A percentile compares a stretch with the other conserved stretches of the same genome.
These are phyloP conservation scores for Cenchrus fungigraminus DNA, from an alignment of 176 grass and related monocot genomes.

Conservation along the genomic window DNA sequence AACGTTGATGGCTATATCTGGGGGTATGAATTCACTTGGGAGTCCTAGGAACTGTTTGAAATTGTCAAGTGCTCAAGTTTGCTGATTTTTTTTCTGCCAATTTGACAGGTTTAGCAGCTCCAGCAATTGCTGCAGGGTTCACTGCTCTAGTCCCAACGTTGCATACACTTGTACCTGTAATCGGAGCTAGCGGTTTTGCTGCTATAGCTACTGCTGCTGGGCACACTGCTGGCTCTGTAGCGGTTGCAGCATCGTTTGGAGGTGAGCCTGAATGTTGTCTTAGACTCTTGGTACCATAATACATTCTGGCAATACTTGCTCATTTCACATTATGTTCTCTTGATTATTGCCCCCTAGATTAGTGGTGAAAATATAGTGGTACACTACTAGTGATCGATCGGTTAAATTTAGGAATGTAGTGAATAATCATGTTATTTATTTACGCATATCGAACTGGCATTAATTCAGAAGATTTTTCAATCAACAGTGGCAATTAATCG, in stretches of 20 bases:
- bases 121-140: conserved; percentile 96
- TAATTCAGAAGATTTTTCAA: neutral
- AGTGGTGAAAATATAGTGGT: neutral
- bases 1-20: conserved; percentile 88
- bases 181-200: conserved; percentile 95
- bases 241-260: conserved; percentile 98
- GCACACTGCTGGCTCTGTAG: conserved; percentile 82
- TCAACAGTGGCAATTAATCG: conserved; percentile 25
- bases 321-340: neutral
- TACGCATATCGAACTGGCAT: neutral
- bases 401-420: neutral
- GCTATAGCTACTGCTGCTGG: conserved; percentile 91
- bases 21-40: conserved; percentile 51
- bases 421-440: neutral
- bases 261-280: conserved; percentile 46
- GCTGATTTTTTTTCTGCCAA: neutral
- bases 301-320: neutral
- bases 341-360: neutral
- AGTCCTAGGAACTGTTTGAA: neutral
- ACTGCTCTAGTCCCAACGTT: conserved; percentile 83
- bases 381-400: neutral
- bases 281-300: neutral
- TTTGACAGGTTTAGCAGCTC: conserved; percentile 84
- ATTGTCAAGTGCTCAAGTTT: neutral
- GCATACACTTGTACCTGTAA: conserved; percentile 77